Evolutionary conservation across 1,284 basidiomycete species (phyloP).

Genomic region (Cutaneotrichosporon curvatum): DNA sequence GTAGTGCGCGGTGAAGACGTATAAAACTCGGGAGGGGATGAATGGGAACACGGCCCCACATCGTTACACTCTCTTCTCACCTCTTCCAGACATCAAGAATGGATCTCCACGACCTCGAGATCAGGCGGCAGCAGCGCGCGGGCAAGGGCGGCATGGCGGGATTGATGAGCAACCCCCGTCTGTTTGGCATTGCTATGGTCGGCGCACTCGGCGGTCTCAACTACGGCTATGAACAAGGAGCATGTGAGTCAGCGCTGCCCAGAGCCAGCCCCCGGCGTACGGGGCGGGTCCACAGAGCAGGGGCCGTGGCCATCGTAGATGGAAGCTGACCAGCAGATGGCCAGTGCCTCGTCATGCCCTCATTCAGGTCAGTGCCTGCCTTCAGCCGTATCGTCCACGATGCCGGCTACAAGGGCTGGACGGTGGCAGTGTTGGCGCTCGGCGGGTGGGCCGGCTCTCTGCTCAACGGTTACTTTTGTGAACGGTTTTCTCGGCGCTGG

Average conservation of each 20-base stretch:
- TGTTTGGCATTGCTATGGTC: slow-evolving; percentile 16
- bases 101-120: slow-evolving; percentile 5
- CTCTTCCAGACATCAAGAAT: too few species aligned
- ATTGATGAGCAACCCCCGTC: slow-evolving; percentile 14
- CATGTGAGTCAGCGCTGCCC: too few species aligned
- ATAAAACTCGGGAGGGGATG: too few species aligned
- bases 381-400: slow-evolving; percentile 16
- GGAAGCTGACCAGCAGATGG: too few species aligned
- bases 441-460: slow-evolving; percentile 23
- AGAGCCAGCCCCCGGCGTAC: background rate
- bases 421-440: slow-evolving; percentile 19
- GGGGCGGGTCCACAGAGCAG: slow-evolving; percentile 9
- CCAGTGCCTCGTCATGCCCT: slow-evolving; percentile 21
- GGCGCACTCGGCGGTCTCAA: slow-evolving; percentile 18
- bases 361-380: slow-evolving; percentile 9
- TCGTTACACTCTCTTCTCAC: too few species aligned
- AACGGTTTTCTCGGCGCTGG: slow-evolving; percentile 19
- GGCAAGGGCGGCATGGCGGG: slow-evolving; percentile 17
- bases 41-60: too few species aligned
- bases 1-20: too few species aligned
- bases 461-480: slow-evolving; percentile 23
- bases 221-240: slow-evolving; percentile 23
- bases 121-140: slow-evolving; percentile 8
- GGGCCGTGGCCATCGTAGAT: too few species aligned
- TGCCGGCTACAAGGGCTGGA: slow-evolving; percentile 14